Percentiles rank a stretch among this genome's conserved stretches.
Evolutionary conservation across 352 stramenopile genomes (phyloP).

Genomic region (Pythium graminicola): DNA sequence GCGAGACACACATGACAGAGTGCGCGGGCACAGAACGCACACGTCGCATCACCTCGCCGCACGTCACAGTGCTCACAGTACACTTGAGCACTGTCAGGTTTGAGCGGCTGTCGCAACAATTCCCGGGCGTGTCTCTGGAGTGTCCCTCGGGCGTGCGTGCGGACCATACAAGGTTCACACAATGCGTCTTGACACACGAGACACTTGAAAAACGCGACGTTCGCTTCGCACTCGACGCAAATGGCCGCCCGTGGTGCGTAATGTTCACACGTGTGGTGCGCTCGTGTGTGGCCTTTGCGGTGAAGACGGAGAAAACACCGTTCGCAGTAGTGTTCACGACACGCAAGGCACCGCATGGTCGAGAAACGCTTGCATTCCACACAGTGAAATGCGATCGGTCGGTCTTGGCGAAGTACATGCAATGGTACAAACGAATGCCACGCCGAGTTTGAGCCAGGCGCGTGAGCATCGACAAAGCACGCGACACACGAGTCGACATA

Average conservation of each 20-base stretch:
- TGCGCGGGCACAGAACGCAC: slow-evolving; percentile 41
- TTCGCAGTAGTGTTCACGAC: slow-evolving; percentile 75
- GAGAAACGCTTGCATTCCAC: slow-evolving; percentile 69
- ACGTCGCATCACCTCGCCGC: slow-evolving; percentile 46
- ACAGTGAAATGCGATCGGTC: slow-evolving; percentile 45
- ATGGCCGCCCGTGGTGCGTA: slow-evolving; percentile 47
- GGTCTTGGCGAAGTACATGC: slow-evolving; percentile 18
- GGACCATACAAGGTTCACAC: slow-evolving; percentile 53
- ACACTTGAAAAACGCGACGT: slow-evolving; percentile 57
- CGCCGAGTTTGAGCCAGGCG: slow-evolving; percentile 17
- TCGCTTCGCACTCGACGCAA: slow-evolving; percentile 70
- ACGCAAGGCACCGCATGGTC: slow-evolving; percentile 52
- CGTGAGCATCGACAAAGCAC: slow-evolving; percentile 64
- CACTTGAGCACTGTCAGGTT: slow-evolving; percentile 24
- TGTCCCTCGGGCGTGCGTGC: slow-evolving; percentile 49
- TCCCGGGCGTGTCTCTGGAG: slow-evolving; percentile 35
- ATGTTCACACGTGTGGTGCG: slow-evolving; percentile 44
- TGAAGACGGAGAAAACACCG: slow-evolving; percentile 72
- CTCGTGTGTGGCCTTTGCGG: slow-evolving; percentile 47
- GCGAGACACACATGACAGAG: slow-evolving; percentile 56
- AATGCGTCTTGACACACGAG: slow-evolving; percentile 61
- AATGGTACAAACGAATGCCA: slow-evolving; percentile 64
- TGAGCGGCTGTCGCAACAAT: slow-evolving; percentile 44
- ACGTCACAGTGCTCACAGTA: slow-evolving; percentile 59
- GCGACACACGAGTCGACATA: slow-evolving; percentile 69